Evolutionary conservation across 1,284 basidiomycete species (phyloP), one percentile per base, ranked within the genome.

Genomic region (Malassezia arunalokei): DNA sequence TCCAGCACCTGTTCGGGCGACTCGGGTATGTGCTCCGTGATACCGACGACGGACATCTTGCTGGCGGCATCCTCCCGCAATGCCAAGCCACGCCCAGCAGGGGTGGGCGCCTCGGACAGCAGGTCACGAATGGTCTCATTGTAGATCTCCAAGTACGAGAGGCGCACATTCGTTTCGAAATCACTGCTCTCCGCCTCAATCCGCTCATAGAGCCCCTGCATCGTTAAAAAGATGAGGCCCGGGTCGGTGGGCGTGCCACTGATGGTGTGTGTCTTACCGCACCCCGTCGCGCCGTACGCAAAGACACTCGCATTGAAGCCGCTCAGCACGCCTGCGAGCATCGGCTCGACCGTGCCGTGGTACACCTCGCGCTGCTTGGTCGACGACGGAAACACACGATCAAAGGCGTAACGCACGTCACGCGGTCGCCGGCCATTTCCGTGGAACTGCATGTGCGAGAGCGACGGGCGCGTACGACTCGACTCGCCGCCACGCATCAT

Each of bases 261-360:
- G 56, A 73, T 73, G 39, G 70, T 73, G 31, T 73, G 70, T 14
- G 70, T 73, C 48, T 73, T 73, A n/a, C 70, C 70, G 41, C 70
- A 73, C 3, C 70, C 70, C 0, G 70, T 73, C 2, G 70, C 70
- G 14, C 70, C 70, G 49, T 73, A 73, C 6, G 70, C 70, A 50
- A 73, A 73, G 6, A 73, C 70, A 54, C 58, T 70, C 12, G 70
- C 70, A 48, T 73, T 73, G 59, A 60, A 73, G 11, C 70, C 70
- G 32, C 64, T 66, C 40, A 73, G 50, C 12, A 73, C 47, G 27
- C 70, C 70, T 15, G 68, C 59, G 9, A 73, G 60, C 28, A 73
- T 50, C 0, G 67, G 68, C 47, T 65, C 63, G 41, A 63, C 66
- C 14, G 70, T 73, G 27, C 61, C 65, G 37, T 56, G 47, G 45